phyloP scores from a whole-genome alignment of 2,329 filamentous ascomycete genomes.

The Didymella pinodella region DNA sequence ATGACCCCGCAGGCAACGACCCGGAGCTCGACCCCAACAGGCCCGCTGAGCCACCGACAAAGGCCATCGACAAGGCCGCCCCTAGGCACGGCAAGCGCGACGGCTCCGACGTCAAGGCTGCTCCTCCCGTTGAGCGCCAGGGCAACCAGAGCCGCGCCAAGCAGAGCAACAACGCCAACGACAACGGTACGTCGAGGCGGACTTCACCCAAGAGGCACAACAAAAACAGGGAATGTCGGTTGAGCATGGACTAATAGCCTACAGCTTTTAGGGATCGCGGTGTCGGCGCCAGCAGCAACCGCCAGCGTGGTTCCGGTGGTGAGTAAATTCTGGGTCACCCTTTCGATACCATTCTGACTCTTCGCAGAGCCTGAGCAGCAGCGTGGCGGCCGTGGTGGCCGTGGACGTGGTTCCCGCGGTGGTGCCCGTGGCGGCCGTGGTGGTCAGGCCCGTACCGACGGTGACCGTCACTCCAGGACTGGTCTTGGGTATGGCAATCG shows the following conservation, averaged over 20 bases:
- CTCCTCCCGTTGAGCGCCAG: slow-evolving; percentile 48
- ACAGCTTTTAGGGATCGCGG: slow-evolving; percentile 89
- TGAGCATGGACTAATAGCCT: slow-evolving; percentile 30
- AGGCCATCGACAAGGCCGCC: slow-evolving; percentile 85
- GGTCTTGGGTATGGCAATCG: slow-evolving; percentile 62
- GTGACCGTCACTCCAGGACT: slow-evolving; percentile 70
- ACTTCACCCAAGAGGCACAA: slow-evolving; percentile 1
- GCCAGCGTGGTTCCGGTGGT: slow-evolving; percentile 64
- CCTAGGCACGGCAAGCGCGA: slow-evolving; percentile 86
- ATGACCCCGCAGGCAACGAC: slow-evolving; percentile 67
- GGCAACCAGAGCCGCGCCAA: slow-evolving; percentile 40
- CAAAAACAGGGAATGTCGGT: slow-evolving; percentile 1
- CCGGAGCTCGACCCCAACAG: slow-evolving; percentile 76
- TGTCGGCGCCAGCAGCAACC: slow-evolving; percentile 83
- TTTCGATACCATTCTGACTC: slow-evolving; percentile 18
- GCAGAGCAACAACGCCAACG: slow-evolving; percentile 73
- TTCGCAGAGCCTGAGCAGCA: slow-evolving; percentile 33
- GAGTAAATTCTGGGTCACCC: slow-evolving; percentile 22
- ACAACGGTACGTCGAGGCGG: slow-evolving; percentile 79
- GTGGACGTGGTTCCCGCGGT: slow-evolving; percentile 59
- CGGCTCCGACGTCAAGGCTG: slow-evolving; percentile 72
- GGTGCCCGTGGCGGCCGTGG: slow-evolving; percentile 56
- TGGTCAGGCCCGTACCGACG: slow-evolving; percentile 51
- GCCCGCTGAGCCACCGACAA: slow-evolving; percentile 78
- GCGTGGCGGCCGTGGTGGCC: slow-evolving; percentile 51